phyloP scores from a whole-genome alignment of 192 early-diverging fungal genomes.

The Jimgerdemannia flammicorona region DNA sequence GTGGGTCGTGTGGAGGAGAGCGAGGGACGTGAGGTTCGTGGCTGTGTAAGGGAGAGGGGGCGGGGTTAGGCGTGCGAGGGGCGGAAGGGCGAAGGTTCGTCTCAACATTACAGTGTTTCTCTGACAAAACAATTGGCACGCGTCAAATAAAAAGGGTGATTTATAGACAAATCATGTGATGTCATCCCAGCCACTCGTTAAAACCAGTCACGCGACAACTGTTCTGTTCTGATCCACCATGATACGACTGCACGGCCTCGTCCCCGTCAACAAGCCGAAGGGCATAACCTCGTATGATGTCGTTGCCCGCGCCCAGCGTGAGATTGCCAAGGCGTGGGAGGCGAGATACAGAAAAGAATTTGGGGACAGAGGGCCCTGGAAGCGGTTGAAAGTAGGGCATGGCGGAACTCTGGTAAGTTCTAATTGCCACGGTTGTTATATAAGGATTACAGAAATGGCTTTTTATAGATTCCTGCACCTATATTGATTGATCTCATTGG shows the following conservation, averaged over 20 bases:
- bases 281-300: slow-evolving; percentile 41
- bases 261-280: slow-evolving; percentile 47
- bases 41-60: no score
- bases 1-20: neutral
- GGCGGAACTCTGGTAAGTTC: slow-evolving; percentile 41
- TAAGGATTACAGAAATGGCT: no score
- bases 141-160: no score
- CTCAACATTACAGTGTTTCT: neutral
- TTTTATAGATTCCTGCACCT: neutral
- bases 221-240: neutral
- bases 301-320: slow-evolving; percentile 30
- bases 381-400: slow-evolving; percentile 50
- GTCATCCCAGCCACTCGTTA: no score
- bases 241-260: slow-evolving; percentile 31
- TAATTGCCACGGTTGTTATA: no score
- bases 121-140: no score
- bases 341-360: slow-evolving; percentile 15
- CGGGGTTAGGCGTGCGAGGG: neutral
- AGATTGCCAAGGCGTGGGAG: slow-evolving; percentile 12
- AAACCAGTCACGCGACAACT: no score
- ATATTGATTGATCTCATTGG: neutral
- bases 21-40: neutral
- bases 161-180: no score
- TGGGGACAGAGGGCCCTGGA: slow-evolving; percentile 8
- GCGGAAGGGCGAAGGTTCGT: neutral